A percentile compares a stretch with the other conserved stretches of the same genome.
Conservation (phyloP, 257 asterid genomes). For the Oldenlandia corymbosa region DNA sequence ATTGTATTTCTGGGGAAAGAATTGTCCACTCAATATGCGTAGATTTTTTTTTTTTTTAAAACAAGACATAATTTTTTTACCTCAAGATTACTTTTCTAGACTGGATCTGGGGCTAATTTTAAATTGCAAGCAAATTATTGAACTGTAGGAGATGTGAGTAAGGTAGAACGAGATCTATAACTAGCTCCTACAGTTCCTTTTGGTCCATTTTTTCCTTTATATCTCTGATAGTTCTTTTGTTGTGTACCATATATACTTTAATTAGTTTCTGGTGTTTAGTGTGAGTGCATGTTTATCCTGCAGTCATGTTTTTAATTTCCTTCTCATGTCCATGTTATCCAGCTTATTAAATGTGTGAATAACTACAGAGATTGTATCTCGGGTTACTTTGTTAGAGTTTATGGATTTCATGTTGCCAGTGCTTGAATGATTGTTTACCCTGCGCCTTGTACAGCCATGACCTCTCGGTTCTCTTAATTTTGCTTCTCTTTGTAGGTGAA, state of each 20-base stretch:
- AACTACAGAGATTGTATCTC: too few species aligned
- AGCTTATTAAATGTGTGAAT: too few species aligned
- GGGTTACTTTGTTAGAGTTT: too few species aligned
- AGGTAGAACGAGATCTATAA: neutral
- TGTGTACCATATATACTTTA: neutral
- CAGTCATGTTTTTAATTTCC: neutral
- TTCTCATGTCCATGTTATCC: too few species aligned
- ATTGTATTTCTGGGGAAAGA: too few species aligned
- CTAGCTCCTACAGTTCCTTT: neutral
- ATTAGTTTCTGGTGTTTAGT: neutral
- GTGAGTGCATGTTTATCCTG: neutral
- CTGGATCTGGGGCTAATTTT: neutral
- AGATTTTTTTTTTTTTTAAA: too few species aligned
- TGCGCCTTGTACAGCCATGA: neutral
- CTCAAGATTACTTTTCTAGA: neutral
- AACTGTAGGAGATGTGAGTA: neutral
- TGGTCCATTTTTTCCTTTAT: too few species aligned
- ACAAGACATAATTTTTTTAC: too few species aligned
- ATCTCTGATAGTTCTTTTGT: neutral
- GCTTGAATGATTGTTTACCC: too few species aligned
- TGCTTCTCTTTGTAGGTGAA: conserved; percentile 55
- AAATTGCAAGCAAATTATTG: neutral
- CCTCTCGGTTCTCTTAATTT: neutral
- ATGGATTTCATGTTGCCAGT: too few species aligned
- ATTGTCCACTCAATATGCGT: too few species aligned